These are phyloP conservation scores for Monoraphidium neglectum DNA, from an alignment of 139 green algal species.

Conservation along the genomic window DNA sequence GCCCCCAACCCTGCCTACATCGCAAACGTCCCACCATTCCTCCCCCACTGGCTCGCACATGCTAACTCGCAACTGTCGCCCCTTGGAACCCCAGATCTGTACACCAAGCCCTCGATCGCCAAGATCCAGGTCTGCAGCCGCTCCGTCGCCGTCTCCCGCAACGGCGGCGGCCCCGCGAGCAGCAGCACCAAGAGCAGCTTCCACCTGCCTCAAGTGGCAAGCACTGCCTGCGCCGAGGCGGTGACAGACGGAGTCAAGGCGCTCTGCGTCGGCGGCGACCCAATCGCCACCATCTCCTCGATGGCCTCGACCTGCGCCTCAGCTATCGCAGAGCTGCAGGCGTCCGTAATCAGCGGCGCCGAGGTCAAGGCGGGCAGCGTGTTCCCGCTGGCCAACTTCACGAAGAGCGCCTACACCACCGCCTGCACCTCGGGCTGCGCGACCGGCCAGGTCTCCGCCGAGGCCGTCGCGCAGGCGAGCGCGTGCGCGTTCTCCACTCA, in stretches of 20 bases:
- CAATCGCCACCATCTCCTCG: constrained; percentile 18
- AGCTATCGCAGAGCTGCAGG: constrained; percentile 20
- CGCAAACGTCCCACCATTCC: no score
- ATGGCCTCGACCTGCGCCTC: constrained; percentile 23
- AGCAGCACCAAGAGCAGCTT: constrained; percentile 24
- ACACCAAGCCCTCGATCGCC: constrained; percentile 21
- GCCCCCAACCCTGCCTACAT: no score
- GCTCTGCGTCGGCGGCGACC: constrained; percentile 25
- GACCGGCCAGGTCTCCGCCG: constrained; percentile 17
- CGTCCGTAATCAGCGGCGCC: constrained; percentile 21
- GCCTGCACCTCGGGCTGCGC: constrained; percentile 24
- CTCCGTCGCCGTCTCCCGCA: constrained; percentile 15
- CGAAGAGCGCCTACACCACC: constrained; percentile 16
- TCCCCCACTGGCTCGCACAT: no score
- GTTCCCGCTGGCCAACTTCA: constrained; percentile 4
- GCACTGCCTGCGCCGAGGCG: constrained; percentile 26
- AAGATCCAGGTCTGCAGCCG: constrained; percentile 13
- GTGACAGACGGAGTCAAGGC: constrained; percentile 20
- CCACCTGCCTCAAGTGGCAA: constrained; percentile 11
- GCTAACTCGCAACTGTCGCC: no score
- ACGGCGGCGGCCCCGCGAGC: constrained; percentile 19
- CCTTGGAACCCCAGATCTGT: neutral
- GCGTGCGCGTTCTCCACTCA: constrained; percentile 19
- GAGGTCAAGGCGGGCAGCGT: constrained; percentile 19
- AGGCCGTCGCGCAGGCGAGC: constrained; percentile 26